Base-by-base conservation (phyloP, 331 rosid genomes). In the Pyracantha coccinea region DNA sequence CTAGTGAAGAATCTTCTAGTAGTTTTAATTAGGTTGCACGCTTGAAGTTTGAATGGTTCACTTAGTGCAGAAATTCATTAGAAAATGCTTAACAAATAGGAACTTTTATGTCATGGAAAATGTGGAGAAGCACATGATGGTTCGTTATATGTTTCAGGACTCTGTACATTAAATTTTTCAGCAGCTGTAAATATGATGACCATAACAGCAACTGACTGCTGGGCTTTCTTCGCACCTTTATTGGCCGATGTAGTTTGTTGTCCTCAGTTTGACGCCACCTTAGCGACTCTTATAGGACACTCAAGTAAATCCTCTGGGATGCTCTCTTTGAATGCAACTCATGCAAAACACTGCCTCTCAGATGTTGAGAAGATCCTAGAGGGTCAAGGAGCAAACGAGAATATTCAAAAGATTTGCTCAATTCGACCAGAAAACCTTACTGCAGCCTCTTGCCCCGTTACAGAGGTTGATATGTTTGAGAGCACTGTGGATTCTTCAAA, bases 181-280 rank as follows among this genome's bases (percentile, higher is more conserved):
- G 83, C 68, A 19, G 75, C 78, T 2, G 79, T 85, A 66, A 80
- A 77, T 59, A 58, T 84, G 66, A 19, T 85, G 82, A 82, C 77
- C 77, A 79, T 71, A 78, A 87, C 89, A 45, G 86, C 90, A 54
- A 84, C 88, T n/a, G 85, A 89, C 70, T 87, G 92, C 77, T 87
- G 86, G 90, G 80, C 85, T 72, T 84, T 88, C 58, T 91, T 88
- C 77, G 90, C 93, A 66, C 93, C 89, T 19, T 89, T 76, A 75
- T 85, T 85, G 83, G 92, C 93, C 60, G 84, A 88, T 73, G 92
- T 87, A 35, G 80, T 84, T 33, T 91, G 96, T 57, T 91, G 90
- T 77, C 92, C 96, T 75, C 93, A 88, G 77, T 74, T 85, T 61
- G 84, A 79, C 33, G 89, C 90, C 68, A 82, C 84, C 77, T 63